These are phyloP conservation scores for Allomyces macrogynus DNA, from an alignment of 192 early-diverging fungal genomes.

Conservation along the genomic window DNA sequence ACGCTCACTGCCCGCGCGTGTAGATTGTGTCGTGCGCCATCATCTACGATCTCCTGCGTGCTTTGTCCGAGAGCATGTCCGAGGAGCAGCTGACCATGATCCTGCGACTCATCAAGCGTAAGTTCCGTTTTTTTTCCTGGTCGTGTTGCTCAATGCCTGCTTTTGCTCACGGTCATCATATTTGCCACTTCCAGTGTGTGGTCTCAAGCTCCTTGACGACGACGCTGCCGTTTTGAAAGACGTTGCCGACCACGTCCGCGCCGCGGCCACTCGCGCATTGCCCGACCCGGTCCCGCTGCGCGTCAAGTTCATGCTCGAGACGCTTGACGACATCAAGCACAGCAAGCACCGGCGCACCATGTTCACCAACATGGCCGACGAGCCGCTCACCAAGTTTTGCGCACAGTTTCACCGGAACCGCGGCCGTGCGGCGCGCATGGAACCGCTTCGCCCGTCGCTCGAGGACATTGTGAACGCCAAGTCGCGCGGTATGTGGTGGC, in stretches of 20 bases:
- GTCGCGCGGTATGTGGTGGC: conserved; percentile 94
- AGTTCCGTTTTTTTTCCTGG: conserved; percentile 4
- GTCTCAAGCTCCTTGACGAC: conserved; percentile 68
- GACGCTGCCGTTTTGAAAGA: conserved; percentile 83
- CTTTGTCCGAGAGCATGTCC: conserved; percentile 43
- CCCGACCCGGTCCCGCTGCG: conserved; percentile 25
- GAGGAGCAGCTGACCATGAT: conserved; percentile 80
- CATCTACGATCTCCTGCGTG: conserved; percentile 64
- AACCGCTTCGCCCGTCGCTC: conserved; percentile 65
- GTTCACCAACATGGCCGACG: conserved; percentile 22
- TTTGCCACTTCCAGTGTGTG: conserved; percentile 26
- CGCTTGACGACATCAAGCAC: conserved; percentile 77
- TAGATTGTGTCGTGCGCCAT: conserved; percentile 46
- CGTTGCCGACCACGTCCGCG: conserved; percentile 38
- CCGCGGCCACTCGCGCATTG: conserved; percentile 11
- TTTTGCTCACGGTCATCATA: neutral
- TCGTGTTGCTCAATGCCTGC: neutral
- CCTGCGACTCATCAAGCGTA: conserved; percentile 54
- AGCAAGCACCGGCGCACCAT: conserved; percentile 65
- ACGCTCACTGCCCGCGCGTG: too few species aligned
- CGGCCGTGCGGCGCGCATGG: conserved; percentile 9
- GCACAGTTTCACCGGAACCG: conserved; percentile 4
- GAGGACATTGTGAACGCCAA: conserved; percentile 62
- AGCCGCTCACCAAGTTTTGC: conserved; percentile 22
- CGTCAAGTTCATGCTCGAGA: conserved; percentile 86